Conservation (phyloP, 2,329 filamentous ascomycete genomes). For the Scedosporium boydii region DNA sequence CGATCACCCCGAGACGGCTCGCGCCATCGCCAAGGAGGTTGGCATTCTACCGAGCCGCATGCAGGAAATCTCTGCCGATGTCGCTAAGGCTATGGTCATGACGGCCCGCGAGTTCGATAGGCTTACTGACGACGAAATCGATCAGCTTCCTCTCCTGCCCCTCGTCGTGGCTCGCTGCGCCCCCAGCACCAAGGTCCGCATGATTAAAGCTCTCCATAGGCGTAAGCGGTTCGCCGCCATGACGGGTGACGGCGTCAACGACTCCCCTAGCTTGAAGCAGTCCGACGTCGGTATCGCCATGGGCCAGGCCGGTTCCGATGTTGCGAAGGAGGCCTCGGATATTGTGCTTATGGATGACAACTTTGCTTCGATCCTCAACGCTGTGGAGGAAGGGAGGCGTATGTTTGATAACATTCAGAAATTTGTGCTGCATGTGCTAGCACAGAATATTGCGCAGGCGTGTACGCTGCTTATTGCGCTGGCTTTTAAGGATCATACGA, state of each 20-base stretch:
- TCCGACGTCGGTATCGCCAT: conserved; percentile 66
- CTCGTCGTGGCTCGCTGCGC: conserved; percentile 63
- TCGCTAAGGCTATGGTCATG: conserved; percentile 50
- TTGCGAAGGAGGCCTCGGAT: conserved; percentile 55
- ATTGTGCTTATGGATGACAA: conserved; percentile 65
- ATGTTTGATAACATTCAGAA: conserved; percentile 67
- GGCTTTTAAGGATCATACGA: conserved; percentile 53
- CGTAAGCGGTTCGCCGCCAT: conserved; percentile 55
- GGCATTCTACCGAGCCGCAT: conserved; percentile 58
- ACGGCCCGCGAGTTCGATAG: conserved; percentile 55
- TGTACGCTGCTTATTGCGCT: conserved; percentile 57
- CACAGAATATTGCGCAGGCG: conserved; percentile 59
- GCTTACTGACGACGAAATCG: conserved; percentile 51
- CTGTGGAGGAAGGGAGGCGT: conserved; percentile 54
- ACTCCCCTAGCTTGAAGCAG: conserved; percentile 56
- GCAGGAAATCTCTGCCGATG: conserved; percentile 28
- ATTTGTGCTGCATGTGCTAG: conserved; percentile 57
- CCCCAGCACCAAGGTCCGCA: conserved; percentile 61
- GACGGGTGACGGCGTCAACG: conserved; percentile 65
- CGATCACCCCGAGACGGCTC: conserved; percentile 56
- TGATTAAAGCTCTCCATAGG: conserved; percentile 65
- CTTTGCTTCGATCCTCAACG: conserved; percentile 35
- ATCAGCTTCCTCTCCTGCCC: conserved; percentile 51
- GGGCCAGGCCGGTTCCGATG: conserved; percentile 56
- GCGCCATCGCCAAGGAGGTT: conserved; percentile 61